Conservation (phyloP, 192 early-diverging fungal species). For the Lunasporangiospora selenospora region DNA sequence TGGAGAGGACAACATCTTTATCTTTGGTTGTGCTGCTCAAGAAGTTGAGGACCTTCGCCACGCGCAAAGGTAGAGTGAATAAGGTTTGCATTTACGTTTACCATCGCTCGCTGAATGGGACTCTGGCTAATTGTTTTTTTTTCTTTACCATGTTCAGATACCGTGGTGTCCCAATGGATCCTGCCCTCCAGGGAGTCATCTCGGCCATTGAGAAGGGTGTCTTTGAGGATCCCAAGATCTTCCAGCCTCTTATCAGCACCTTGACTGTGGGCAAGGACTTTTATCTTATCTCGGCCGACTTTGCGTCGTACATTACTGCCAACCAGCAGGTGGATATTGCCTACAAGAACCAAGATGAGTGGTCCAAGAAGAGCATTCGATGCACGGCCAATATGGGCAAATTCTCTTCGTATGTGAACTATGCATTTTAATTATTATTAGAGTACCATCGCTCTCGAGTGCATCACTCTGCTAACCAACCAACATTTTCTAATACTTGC, state of each 20-base stretch:
- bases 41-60: conserved; percentile 96
- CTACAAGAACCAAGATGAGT: conserved; percentile 82
- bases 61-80: conserved; percentile 67
- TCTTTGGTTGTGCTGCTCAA: conserved; percentile 92
- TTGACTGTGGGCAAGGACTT: conserved; percentile 88
- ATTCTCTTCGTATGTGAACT: conserved; percentile 72
- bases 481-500: conserved; percentile 18
- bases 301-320: conserved; percentile 82
- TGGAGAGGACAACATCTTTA: conserved; percentile 97
- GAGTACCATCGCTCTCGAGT: conserved; percentile 18
- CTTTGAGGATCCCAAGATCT: conserved; percentile 85
- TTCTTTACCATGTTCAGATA: conserved; percentile 53
- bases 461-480: neutral
- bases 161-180: conserved; percentile 77
- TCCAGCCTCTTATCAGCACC: conserved; percentile 79
- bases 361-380: conserved; percentile 90
- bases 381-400: conserved; percentile 95
- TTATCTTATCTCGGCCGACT: conserved; percentile 87
- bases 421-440: conserved; percentile 9
- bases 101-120: neutral
- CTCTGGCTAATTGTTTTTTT: neutral
- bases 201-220: conserved; percentile 78
- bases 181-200: conserved; percentile 81
- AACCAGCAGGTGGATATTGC: conserved; percentile 84
- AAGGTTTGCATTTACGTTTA: neutral